These are phyloP conservation scores for Hypoxylon crocopeplum DNA, from an alignment of 495 filamentous ascomycete genomes.

Conservation along the genomic window DNA sequence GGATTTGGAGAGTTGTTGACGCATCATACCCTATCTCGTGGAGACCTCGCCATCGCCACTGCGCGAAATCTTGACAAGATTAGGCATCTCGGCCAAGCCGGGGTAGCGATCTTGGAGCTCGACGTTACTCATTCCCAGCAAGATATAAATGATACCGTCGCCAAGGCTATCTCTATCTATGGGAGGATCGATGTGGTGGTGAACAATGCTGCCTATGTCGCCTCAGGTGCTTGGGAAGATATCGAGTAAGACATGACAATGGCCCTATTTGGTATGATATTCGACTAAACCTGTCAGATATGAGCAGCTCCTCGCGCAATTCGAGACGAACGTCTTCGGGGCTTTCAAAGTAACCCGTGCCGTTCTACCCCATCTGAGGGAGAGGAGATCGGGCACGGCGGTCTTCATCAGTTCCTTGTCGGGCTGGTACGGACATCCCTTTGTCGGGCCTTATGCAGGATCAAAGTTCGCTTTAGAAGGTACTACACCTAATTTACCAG, in stretches of 20 bases:
- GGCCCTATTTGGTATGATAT: slow-evolving; percentile 6
- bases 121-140: slow-evolving; percentile 52
- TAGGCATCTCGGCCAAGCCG: slow-evolving; percentile 47
- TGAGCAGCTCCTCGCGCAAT: slow-evolving; percentile 46
- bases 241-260: slow-evolving; percentile 38
- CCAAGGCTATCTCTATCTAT: slow-evolving; percentile 49
- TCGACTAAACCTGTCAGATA: no score
- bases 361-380: slow-evolving; percentile 57
- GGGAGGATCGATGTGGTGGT: slow-evolving; percentile 59
- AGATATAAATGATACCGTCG: slow-evolving; percentile 43
- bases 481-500: slow-evolving; percentile 8
- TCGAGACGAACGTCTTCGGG: slow-evolving; percentile 59
- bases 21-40: slow-evolving; percentile 49
- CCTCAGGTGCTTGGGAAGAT: slow-evolving; percentile 49
- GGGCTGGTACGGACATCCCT: slow-evolving; percentile 44
- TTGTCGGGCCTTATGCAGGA: slow-evolving; percentile 54
- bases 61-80: slow-evolving; percentile 52
- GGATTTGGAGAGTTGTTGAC: slow-evolving; percentile 57
- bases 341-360: slow-evolving; percentile 53
- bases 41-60: slow-evolving; percentile 59
- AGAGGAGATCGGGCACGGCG: slow-evolving; percentile 46
- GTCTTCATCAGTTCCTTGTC: slow-evolving; percentile 56
- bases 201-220: slow-evolving; percentile 59
- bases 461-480: slow-evolving; percentile 62
- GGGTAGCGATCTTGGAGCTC: slow-evolving; percentile 50